Conservation (phyloP, 2,329 filamentous ascomycete genomes). For the Cercospora sp. region DNA sequence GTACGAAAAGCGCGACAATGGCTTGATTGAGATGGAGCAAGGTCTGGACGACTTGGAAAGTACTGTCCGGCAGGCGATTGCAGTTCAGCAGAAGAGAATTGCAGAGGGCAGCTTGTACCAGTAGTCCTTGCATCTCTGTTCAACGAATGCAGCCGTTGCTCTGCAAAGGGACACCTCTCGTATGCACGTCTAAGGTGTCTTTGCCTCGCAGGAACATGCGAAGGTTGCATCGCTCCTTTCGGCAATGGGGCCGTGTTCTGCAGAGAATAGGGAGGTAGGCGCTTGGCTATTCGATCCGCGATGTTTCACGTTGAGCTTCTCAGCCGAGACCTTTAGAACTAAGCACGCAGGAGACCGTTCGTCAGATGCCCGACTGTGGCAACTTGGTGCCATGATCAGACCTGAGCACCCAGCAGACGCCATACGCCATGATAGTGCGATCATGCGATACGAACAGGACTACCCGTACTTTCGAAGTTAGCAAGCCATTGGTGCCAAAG, state of each 20-base stretch:
- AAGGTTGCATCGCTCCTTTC: neutral
- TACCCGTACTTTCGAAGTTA: neutral
- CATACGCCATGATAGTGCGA: neutral
- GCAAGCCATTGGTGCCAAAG: neutral
- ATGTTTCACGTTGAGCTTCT: neutral
- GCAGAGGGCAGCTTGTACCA: slow-evolving; percentile 10
- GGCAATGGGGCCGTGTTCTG: neutral
- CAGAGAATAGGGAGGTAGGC: neutral
- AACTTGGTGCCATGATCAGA: neutral
- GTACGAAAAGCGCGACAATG: slow-evolving; percentile 69
- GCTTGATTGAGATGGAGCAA: slow-evolving; percentile 52
- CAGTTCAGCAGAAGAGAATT: slow-evolving; percentile 26
- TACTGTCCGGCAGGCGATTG: slow-evolving; percentile 44
- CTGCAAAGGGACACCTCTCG: neutral
- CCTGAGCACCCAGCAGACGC: neutral
- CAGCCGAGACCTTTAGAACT: neutral
- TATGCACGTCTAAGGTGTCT: neutral
- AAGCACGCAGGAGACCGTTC: neutral
- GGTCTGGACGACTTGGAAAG: slow-evolving; percentile 54
- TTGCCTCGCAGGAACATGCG: neutral
- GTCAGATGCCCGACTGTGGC: neutral
- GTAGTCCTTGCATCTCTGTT: neutral
- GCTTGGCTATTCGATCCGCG: neutral
- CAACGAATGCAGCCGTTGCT: neutral
- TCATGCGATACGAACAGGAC: neutral